Evolutionary conservation across 768 basidiomycete genomes (phyloP), one percentile per base, ranked within the genome.

Genomic region (Multifurca ochricompacta): DNA sequence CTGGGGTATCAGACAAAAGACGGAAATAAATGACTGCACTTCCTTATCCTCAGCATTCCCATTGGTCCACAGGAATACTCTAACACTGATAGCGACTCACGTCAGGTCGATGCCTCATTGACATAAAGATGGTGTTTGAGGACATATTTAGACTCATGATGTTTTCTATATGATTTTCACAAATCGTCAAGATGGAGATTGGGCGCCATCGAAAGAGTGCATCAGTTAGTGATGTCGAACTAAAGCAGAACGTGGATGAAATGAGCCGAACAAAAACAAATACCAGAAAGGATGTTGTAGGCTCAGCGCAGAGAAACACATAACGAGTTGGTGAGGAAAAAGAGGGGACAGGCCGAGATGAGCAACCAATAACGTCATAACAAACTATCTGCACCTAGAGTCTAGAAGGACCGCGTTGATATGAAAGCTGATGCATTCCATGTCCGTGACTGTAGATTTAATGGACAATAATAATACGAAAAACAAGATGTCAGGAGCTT

Each of bases 1-100:
- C 51, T 5, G 60, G 56, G 71, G 78, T 75, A 61, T 11, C 51
- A 21, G 27, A 35, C n/a, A 14, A 41, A 42, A 50, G 19, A 19
- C 35, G 36, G 34, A n/a, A 28, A 40, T n/a, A 27, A 50, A 34
- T 13, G 25, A 18, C 16, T n/a, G n/a, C n/a, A n/a, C n/a, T n/a
- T n/a, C n/a, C n/a, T n/a, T n/a, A n/a, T n/a, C n/a, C n/a, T n/a
- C n/a, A n/a, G n/a, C n/a, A n/a, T n/a, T n/a, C n/a, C n/a, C n/a
- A n/a, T n/a, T n/a, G n/a, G n/a, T n/a, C n/a, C n/a, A n/a, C n/a
- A n/a, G n/a, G n/a, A n/a, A n/a, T n/a, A n/a, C n/a, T n/a, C n/a
- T n/a, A n/a, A n/a, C n/a, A n/a, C n/a, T n/a, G n/a, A n/a, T n/a
- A n/a, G n/a, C n/a, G n/a, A n/a, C n/a, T n/a, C n/a, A n/a, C n/a